Conservation (phyloP, 2,329 filamentous ascomycete genomes). For the Fusarium sp. region DNA sequence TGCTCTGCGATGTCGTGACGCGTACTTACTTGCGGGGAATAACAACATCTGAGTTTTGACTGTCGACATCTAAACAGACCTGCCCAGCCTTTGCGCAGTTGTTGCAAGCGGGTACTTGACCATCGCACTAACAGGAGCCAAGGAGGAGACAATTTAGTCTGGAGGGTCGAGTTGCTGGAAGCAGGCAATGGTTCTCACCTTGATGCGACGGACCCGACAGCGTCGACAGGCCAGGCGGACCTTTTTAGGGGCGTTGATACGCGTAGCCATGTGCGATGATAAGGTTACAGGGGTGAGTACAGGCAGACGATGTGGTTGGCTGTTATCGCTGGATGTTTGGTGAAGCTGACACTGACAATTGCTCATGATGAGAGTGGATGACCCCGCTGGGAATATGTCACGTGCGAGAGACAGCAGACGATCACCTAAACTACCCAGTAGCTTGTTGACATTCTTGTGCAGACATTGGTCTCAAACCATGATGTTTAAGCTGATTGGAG, state of each 20-base stretch:
- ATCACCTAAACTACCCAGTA: background rate
- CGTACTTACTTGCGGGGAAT: constrained; percentile 47
- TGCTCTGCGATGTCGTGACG: accelerated
- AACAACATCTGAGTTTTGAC: constrained; percentile 46
- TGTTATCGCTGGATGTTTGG: background rate
- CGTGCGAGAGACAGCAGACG: background rate
- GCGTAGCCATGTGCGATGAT: background rate
- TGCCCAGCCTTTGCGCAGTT: constrained; percentile 49
- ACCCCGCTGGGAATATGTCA: background rate
- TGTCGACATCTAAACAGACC: constrained; percentile 50
- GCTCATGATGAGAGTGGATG: background rate
- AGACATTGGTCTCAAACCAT: no score
- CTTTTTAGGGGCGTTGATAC: constrained; percentile 43
- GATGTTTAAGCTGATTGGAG: background rate
- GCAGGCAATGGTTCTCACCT: constrained; percentile 37
- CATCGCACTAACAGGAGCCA: constrained; percentile 45
- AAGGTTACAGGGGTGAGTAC: background rate
- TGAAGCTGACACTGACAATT: background rate
- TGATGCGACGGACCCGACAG: constrained; percentile 49
- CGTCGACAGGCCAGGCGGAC: constrained; percentile 50
- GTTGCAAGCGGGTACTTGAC: constrained; percentile 48
- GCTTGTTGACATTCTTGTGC: background rate
- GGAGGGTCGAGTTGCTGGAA: background rate
- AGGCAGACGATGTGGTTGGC: background rate
- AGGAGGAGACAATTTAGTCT: background rate